Conservation (phyloP, 176 grass and related monocot genomes). For the Chrysopogon serrulatus region DNA sequence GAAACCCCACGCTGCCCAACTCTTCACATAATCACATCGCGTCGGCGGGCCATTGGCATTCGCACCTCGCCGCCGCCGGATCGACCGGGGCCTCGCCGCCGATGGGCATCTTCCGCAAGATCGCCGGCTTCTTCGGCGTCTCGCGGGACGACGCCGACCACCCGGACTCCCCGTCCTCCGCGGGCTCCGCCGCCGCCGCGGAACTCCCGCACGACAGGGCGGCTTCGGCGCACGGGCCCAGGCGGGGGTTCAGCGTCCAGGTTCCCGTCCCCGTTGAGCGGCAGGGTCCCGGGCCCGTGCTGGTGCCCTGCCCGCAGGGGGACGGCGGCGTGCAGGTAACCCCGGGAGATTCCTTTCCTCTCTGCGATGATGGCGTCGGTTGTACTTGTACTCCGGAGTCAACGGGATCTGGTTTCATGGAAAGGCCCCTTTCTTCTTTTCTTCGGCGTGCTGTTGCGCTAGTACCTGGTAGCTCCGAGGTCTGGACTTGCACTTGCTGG, state of each 20-base stretch:
- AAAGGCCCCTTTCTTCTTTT: too few species aligned
- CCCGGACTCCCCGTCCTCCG: background rate
- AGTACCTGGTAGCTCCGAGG: background rate
- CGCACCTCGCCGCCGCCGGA: conserved; percentile 14
- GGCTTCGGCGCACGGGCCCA: background rate
- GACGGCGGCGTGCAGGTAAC: conserved; percentile 60
- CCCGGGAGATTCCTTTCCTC: background rate
- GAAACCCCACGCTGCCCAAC: background rate
- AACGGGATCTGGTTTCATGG: conserved; percentile 28
- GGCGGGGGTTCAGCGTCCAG: conserved; percentile 52
- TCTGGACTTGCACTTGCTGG: background rate
- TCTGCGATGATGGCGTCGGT: background rate
- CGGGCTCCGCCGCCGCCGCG: background rate
- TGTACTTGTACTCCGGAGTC: background rate
- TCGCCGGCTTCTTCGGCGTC: conserved; percentile 39
- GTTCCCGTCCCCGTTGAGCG: conserved; percentile 49
- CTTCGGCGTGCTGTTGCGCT: background rate
- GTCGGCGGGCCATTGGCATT: conserved; percentile 23
- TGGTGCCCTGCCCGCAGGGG: conserved; percentile 35
- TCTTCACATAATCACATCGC: background rate
- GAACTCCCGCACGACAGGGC: conserved; percentile 36
- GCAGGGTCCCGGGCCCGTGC: conserved; percentile 26
- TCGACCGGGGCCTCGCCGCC: conserved; percentile 13
- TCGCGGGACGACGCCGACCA: conserved; percentile 51
- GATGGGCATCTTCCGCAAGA: conserved; percentile 40